Conservation (phyloP, 352 stramenopile genomes). For the Globisporangium heterothallicum region DNA sequence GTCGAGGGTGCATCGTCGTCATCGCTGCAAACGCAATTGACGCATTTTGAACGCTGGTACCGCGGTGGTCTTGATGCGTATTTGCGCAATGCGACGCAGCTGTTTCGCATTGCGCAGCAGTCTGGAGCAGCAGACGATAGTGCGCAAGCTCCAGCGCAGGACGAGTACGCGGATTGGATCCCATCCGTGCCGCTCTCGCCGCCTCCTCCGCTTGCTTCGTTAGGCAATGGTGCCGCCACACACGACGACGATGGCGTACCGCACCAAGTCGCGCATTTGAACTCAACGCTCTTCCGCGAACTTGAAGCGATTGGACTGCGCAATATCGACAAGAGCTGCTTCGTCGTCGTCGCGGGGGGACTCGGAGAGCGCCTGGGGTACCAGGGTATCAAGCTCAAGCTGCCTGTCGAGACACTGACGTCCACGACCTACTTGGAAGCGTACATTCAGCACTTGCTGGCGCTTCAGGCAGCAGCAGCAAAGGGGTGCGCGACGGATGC, state of each 20-base stretch:
- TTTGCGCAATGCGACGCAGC: constrained; percentile 35
- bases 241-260: constrained; percentile 6
- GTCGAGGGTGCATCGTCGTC: constrained; percentile 2
- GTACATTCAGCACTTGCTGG: constrained; percentile 93
- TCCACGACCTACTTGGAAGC: constrained; percentile 89
- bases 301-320: constrained; percentile 43
- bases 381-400: constrained; percentile 94
- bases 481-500: constrained; percentile 10
- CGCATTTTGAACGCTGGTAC: constrained; percentile 66
- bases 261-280: constrained; percentile 25
- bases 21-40: constrained; percentile 34
- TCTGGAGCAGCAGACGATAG: background rate
- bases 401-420: constrained; percentile 92
- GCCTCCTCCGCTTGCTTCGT: no score
- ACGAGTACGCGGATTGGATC: constrained; percentile 35
- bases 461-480: constrained; percentile 71
- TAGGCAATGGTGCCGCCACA: no score
- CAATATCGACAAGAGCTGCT: constrained; percentile 80
- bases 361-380: constrained; percentile 97
- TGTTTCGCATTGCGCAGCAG: constrained; percentile 32
- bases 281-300: constrained; percentile 33
- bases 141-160: background rate
- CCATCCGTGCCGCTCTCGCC: constrained; percentile 39
- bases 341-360: constrained; percentile 96
- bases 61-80: constrained; percentile 56